Evolutionary conservation across 139 green algal genomes (phyloP), one percentile per base, ranked within the genome.

Genomic region (Zygnema cylindricum): DNA sequence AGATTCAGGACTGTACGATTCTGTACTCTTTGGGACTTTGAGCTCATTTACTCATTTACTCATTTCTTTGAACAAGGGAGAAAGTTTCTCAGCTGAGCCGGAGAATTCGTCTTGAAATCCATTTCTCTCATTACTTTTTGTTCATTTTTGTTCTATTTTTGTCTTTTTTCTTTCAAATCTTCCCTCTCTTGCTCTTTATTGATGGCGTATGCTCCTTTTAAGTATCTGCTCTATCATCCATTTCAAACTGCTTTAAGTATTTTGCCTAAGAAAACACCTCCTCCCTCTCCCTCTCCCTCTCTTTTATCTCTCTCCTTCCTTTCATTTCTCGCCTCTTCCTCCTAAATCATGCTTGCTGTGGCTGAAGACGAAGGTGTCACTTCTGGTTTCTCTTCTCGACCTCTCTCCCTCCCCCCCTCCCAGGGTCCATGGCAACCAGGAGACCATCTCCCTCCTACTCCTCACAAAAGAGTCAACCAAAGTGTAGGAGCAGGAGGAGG

Each of bases 371-470:
- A 79, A 16, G 71, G 71, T 16, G 71, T 79, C 3, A 79, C 71
- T 11, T 79, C 71, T 3, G 71, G 71, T 16, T 79, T 79, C 71
- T 79, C 71, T 41, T 43, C 71, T 43, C 71, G 71, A 7, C 36
- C 71, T 3, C 71, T 79, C 3, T 79, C 71, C 11, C 71, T 79
- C 71, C 71, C 71, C 7, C 71, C 71, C 38, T 79, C 71, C 36
- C 71, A n/a, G 7, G 7, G 16, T 3, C 36, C 71, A 79, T 79
- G 71, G 71, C n/a, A n/a, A n/a, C 71, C 71, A 11, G 36, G 11
- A 11, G 71, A 79, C 7, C 71, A 79, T 7, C 71, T 79, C 71
- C 38, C 71, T 43, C 36, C 71, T 11, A 79, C 71, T 11, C 71
- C 71, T 16, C 71, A 79, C 71, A 79, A 79, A 16, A 3, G 71